Conservation (phyloP, 2,329 filamentous ascomycete species). For the Microascus cirrosus region DNA sequence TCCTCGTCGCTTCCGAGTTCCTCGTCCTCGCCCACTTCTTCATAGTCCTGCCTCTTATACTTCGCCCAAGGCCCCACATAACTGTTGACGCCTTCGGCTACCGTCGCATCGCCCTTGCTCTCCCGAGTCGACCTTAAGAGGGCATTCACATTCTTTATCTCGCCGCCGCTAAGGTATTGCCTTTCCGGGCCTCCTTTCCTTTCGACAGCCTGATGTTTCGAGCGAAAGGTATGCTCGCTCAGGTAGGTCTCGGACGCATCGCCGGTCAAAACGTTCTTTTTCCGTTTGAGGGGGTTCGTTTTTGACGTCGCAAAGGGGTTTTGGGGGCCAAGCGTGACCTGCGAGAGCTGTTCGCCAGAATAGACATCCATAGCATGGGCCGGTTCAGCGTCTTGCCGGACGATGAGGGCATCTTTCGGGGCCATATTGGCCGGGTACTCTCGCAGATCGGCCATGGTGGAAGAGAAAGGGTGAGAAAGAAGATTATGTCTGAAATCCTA, state of each 20-base stretch:
- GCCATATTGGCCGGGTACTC: conserved; percentile 57
- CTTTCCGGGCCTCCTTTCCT: conserved; percentile 47
- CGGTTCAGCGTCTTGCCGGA: conserved; percentile 41
- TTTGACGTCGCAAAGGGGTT: conserved; percentile 58
- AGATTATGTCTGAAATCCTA: not conserved
- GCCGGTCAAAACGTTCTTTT: conserved; percentile 73
- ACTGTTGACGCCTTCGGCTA: conserved; percentile 76
- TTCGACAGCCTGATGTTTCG: conserved; percentile 76
- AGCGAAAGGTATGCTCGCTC: conserved; percentile 82
- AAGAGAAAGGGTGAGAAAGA: too few species aligned
- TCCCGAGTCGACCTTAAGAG: conserved; percentile 65
- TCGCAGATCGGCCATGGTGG: conserved; percentile 50
- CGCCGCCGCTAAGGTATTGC: conserved; percentile 39
- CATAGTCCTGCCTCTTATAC: conserved; percentile 63
- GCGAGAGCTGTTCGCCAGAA: conserved; percentile 61
- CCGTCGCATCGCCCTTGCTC: conserved; percentile 69
- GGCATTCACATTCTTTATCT: conserved; percentile 61
- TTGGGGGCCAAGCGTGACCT: conserved; percentile 53
- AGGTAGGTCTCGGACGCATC: conserved; percentile 80
- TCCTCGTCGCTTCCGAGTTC: conserved; percentile 64
- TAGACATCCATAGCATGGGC: conserved; percentile 53
- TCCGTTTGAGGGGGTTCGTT: conserved; percentile 49
- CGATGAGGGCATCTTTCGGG: conserved; percentile 51
- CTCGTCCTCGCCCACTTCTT: conserved; percentile 62
- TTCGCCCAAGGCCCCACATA: conserved; percentile 94